phyloP scores from a whole-genome alignment of 2,329 filamentous ascomycete species.

The Tolypocladium guangdongense region DNA sequence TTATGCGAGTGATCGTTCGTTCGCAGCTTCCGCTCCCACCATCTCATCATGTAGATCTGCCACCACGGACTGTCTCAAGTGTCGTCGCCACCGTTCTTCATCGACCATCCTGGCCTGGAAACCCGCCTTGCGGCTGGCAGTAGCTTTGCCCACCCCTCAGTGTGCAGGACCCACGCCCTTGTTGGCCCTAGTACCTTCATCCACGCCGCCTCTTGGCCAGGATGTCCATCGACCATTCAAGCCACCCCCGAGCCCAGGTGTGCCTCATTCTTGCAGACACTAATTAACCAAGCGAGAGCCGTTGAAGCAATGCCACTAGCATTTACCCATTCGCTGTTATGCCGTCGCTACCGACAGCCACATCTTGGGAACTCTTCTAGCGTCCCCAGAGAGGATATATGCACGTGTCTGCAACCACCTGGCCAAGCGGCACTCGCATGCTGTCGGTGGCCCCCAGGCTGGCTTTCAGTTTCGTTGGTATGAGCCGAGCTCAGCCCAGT shows the following conservation, averaged over 20 bases:
- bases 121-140: not conserved
- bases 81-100: not conserved
- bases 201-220: not conserved
- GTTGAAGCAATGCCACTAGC: constrained; percentile 6
- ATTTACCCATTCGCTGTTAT: constrained; percentile 4
- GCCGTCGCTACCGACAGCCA: constrained; percentile 10
- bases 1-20: not conserved
- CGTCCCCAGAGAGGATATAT: constrained; percentile 3
- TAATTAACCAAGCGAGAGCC: constrained; percentile 4
- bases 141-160: not conserved
- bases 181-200: not conserved
- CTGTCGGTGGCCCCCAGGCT: constrained; percentile 2
- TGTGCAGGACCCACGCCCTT: not conserved
- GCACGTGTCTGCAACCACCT: constrained; percentile 8
- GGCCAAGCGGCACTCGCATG: constrained; percentile 3
- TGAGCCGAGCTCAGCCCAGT: constrained; percentile 10
- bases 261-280: not conserved
- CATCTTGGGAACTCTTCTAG: constrained; percentile 6
- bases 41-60: not conserved
- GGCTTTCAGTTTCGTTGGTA: constrained; percentile 2
- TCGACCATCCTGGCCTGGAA: not conserved
- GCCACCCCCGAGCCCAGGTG: not conserved
- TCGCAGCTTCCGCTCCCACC: not conserved
- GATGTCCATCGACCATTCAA: not conserved
- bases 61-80: not conserved